Evolutionary conservation across 768 basidiomycete species (phyloP).

Genomic region (Suillus luteus): DNA sequence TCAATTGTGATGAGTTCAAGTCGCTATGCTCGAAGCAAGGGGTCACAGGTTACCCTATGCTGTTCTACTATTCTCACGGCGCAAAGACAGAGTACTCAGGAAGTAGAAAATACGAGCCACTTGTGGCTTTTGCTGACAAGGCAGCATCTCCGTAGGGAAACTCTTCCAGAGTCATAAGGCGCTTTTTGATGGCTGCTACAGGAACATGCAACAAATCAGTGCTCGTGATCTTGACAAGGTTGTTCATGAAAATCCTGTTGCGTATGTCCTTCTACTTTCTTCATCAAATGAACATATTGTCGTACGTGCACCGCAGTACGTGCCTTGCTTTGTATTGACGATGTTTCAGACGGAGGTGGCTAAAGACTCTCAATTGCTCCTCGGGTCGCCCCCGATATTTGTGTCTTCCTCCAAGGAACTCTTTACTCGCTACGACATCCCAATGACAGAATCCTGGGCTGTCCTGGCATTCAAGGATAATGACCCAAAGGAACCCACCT

Average conservation of each 20-base stretch:
- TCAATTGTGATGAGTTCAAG: conserved; percentile 83
- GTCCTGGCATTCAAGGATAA: conserved; percentile 71
- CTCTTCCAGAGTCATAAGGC: conserved; percentile 17
- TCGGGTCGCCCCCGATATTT: conserved; percentile 53
- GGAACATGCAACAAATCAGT: conserved; percentile 42
- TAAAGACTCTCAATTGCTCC: conserved; percentile 52
- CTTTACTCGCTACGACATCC: conserved; percentile 38
- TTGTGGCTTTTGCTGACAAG: conserved; percentile 75
- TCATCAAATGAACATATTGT: conserved; percentile 32
- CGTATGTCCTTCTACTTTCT: conserved; percentile 61
- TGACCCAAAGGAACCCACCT: conserved; percentile 47
- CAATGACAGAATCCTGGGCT: conserved; percentile 49
- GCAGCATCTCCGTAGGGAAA: conserved; percentile 65
- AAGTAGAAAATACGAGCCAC: conserved; percentile 66
- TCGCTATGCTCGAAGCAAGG: conserved; percentile 65
- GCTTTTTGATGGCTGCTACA: conserved; percentile 20
- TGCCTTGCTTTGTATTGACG: conserved; percentile 3
- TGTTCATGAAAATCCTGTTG: conserved; percentile 49
- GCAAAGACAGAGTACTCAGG: conserved; percentile 77
- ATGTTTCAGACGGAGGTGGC: conserved; percentile 50
- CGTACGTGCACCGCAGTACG: conserved; percentile 25
- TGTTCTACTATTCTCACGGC: conserved; percentile 64
- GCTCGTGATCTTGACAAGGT: conserved; percentile 44
- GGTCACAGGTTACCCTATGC: conserved; percentile 82
- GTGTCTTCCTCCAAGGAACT: conserved; percentile 38